Evolutionary conservation across 2,329 filamentous ascomycete genomes (phyloP).

Genomic region (Colletotrichum sp.): DNA sequence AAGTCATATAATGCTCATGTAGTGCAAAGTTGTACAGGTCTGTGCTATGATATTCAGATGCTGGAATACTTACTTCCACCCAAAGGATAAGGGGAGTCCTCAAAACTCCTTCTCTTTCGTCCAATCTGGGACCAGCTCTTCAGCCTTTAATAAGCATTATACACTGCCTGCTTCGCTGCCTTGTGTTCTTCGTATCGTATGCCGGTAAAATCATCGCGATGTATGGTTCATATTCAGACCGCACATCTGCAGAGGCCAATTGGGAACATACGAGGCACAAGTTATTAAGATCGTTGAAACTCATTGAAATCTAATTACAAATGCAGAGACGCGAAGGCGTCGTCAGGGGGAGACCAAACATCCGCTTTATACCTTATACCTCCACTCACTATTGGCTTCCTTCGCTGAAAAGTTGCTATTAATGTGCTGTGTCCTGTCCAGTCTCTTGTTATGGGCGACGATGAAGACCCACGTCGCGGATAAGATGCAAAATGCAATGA

Average conservation of each 20-base stretch:
- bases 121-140: neutral
- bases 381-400: neutral
- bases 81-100: neutral
- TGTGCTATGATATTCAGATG: too few relatives aligned
- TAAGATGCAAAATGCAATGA: conserved; percentile 1
- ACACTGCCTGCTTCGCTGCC: neutral
- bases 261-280: neutral
- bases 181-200: neutral
- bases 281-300: neutral
- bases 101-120: neutral
- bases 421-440: neutral
- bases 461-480: conserved; percentile 15
- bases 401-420: neutral
- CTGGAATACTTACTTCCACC: neutral
- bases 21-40: neutral
- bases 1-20: neutral
- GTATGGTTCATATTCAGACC: neutral
- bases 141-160: too few relatives aligned
- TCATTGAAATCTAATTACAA: neutral
- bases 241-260: neutral
- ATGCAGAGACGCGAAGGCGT: neutral
- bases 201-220: neutral
- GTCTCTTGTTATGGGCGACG: neutral
- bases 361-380: neutral
- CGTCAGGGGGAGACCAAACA: neutral